These are phyloP conservation scores for Fusarium cyanostomum DNA, from an alignment of 2,329 filamentous ascomycete genomes.

Conservation along the genomic window DNA sequence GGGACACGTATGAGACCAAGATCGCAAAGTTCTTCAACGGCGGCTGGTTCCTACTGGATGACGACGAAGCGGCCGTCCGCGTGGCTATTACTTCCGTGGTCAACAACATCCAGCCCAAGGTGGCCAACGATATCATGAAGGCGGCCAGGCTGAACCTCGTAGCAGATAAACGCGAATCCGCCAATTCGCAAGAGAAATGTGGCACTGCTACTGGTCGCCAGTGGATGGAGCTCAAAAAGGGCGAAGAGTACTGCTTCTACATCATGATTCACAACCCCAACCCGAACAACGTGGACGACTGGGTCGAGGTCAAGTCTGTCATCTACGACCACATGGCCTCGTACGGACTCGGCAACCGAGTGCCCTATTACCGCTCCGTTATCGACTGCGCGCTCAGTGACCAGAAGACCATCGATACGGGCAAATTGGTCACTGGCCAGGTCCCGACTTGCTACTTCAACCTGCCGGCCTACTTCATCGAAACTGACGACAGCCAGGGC, in stretches of 20 bases:
- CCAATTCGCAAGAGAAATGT: conserved; percentile 5
- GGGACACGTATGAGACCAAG: conserved; percentile 5
- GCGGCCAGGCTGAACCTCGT: conserved; percentile 19
- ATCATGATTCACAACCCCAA: conserved; percentile 10
- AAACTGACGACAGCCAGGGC: not conserved
- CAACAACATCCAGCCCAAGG: conserved; percentile 25
- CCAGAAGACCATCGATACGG: not conserved
- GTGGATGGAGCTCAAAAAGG: conserved; percentile 20
- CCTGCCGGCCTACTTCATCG: conserved; percentile 18
- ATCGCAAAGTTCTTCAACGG: conserved; percentile 27
- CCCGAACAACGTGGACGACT: not conserved
- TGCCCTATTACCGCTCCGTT: conserved; percentile 20
- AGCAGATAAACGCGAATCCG: conserved; percentile 19
- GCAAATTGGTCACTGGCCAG: not conserved
- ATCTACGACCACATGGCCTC: conserved; percentile 28
- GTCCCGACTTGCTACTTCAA: conserved; percentile 26
- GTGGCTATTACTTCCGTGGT: conserved; percentile 4
- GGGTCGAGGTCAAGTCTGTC: conserved; percentile 6
- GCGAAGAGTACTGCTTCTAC: conserved; percentile 32
- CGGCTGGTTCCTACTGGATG: conserved; percentile 20
- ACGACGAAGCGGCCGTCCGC: conserved; percentile 2
- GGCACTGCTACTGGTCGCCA: conserved; percentile 21
- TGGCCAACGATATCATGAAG: conserved; percentile 35
- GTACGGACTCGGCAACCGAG: conserved; percentile 16
- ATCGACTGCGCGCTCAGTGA: conserved; percentile 16